Base-by-base conservation (phyloP, 768 basidiomycete species). In the Mycena latifolia region DNA sequence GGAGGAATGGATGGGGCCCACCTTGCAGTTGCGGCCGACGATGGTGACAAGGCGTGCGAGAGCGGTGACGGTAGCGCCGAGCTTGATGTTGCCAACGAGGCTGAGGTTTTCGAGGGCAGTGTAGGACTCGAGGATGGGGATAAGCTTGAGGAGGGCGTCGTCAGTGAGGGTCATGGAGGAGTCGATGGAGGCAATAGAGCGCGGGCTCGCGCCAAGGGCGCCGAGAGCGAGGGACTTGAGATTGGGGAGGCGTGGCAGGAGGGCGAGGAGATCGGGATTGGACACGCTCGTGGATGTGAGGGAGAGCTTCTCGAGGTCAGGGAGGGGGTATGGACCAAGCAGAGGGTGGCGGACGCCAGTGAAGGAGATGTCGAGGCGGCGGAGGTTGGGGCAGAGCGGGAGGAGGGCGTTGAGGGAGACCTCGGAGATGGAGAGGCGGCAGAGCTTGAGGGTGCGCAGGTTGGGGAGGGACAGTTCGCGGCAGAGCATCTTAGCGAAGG, bases 321-420 rank as follows among this genome's bases (percentile, higher is more conserved):
- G 73, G 22, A 66, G 5, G 1, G 48, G 24, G 47, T 63, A 54
- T 25, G 66, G 39, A 8, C 29, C 53, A 18, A 60, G 57, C 46
- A 77, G 66, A n/a, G 78, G 78, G 46, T 81, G 85, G 48, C 78
- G 84, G 33, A 89, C 72, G 17, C 70, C 69, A 2, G 90, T 92
- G 76, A 90, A 92, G 7, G 91, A 91, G 18, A 89, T 69, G 66
- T 92, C 91, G 17, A 92, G 77, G 27, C 84, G 84, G 39, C 75
- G 75, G 22, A 92, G 66, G 53, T 82, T 80, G 3, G 89, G 89
- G 65, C 83, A 88, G 20, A 79, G 66, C 0, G 75, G 64, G 8
- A 89, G 69, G 15, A 89, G 72, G 9, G 75, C 65, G 46, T 76
- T 74, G 17, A 91, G 59, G 0, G 87, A 81, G 2, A 68, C 64